phyloP scores from a whole-genome alignment of 208 protist species.

The Leishmania gerbilli region DNA sequence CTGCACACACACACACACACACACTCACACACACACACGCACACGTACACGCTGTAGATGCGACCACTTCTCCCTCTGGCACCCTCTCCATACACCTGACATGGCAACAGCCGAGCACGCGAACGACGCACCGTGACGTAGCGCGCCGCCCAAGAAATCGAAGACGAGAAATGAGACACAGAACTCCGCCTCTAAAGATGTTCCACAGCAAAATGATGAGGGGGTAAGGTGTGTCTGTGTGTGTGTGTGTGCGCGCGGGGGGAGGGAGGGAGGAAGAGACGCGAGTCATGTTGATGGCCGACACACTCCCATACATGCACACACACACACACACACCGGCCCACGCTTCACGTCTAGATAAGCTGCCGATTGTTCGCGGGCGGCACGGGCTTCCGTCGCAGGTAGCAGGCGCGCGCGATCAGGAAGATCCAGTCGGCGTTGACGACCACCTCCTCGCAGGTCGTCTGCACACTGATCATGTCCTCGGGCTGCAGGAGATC shows the following conservation, averaged over 20 bases:
- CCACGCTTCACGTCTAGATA: not conserved
- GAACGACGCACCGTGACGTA: not conserved
- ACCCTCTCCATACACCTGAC: not conserved
- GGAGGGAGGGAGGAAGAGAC: not conserved
- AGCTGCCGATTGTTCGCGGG: slow-evolving; percentile 67
- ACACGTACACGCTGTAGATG: not conserved
- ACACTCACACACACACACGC: too few relatives aligned
- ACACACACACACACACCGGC: not conserved
- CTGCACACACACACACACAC: not conserved
- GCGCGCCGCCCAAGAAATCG: not conserved
- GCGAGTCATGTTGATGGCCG: not conserved
- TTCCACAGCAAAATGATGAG: not conserved
- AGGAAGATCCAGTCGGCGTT: slow-evolving; percentile 89
- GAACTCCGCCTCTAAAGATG: not conserved
- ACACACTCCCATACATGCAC: not conserved
- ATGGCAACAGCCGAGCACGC: not conserved
- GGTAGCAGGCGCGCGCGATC: slow-evolving; percentile 72
- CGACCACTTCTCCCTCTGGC: not conserved
- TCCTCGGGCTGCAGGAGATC: slow-evolving; percentile 74
- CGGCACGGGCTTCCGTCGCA: slow-evolving; percentile 64
- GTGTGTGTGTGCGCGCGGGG: not conserved
- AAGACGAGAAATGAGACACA: not conserved
- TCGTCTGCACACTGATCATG: slow-evolving; percentile 38
- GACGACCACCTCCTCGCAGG: slow-evolving; percentile 71
- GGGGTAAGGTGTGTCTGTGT: too few relatives aligned